phyloP scores from a whole-genome alignment of 1,284 basidiomycete species.

The Mycocalia duriaeana region DNA sequence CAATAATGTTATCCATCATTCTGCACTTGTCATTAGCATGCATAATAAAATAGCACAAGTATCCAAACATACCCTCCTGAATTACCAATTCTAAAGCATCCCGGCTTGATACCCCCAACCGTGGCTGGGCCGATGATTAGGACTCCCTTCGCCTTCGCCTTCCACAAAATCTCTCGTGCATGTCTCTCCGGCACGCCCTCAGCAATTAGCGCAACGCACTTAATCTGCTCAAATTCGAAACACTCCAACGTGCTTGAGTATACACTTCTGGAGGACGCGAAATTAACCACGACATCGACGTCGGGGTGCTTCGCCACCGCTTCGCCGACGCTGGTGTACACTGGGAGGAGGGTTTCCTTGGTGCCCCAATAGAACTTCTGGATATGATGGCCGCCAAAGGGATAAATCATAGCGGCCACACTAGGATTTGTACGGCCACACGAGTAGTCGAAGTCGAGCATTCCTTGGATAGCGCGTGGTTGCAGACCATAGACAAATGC shows the following conservation, averaged over 20 bases:
- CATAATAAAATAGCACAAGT: constrained; percentile 1
- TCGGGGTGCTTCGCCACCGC: constrained; percentile 95
- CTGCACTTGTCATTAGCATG: constrained; percentile 30
- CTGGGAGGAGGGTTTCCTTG: constrained; percentile 95
- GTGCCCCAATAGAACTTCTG: constrained; percentile 99
- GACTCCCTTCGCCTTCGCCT: constrained; percentile 82
- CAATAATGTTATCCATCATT: constrained; percentile 99
- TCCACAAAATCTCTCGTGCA: constrained; percentile 92
- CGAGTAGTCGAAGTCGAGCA: constrained; percentile 99
- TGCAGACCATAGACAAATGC: constrained; percentile 98
- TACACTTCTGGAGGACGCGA: constrained; percentile 91
- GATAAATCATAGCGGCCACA: constrained; percentile 99
- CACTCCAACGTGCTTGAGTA: constrained; percentile 94
- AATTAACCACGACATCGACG: constrained; percentile 98
- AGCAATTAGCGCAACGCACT: constrained; percentile 89
- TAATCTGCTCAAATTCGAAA: constrained; percentile 60
- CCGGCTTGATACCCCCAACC: constrained; percentile 99
- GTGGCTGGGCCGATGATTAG: constrained; percentile 98
- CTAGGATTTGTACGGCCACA: constrained; percentile 92
- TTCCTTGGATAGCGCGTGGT: constrained; percentile 98
- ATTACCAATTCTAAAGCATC: constrained; percentile 99
- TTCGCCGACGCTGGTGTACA: constrained; percentile 92
- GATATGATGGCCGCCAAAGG: constrained; percentile 99
- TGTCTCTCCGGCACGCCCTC: constrained; percentile 99
- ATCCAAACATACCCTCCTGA: constrained; percentile 74